Evolutionary conservation across 495 filamentous ascomycete genomes (phyloP).

Genomic region (Recurvomyces mirabilis): DNA sequence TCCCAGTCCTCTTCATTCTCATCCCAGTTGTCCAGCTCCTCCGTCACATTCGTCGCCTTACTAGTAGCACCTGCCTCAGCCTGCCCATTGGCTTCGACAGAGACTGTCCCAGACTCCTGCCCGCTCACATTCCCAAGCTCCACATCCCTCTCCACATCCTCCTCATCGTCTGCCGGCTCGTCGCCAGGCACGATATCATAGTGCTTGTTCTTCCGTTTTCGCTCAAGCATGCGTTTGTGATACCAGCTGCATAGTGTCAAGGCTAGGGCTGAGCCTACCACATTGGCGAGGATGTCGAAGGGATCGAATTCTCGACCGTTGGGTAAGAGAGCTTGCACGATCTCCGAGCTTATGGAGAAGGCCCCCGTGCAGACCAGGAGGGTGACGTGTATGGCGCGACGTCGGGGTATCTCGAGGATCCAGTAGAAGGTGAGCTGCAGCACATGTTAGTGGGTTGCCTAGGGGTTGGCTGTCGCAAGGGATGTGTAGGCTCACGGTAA

Average conservation of each 20-base stretch:
- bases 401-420: constrained; percentile 81
- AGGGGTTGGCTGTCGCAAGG: neutral
- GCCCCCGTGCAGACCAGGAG: constrained; percentile 63
- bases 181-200: constrained; percentile 46
- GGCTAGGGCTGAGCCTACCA: constrained; percentile 62
- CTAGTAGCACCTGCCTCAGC: constrained; percentile 28
- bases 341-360: constrained; percentile 73
- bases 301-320: constrained; percentile 66
- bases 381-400: constrained; percentile 73
- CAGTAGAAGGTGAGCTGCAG: constrained; percentile 76
- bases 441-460: neutral
- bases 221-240: constrained; percentile 87
- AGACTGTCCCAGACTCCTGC: constrained; percentile 17
- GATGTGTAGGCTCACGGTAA: constrained; percentile 42
- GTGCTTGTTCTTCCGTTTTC: constrained; percentile 61
- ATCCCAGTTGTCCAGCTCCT: constrained; percentile 26
- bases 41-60: constrained; percentile 14
- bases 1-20: constrained; percentile 27
- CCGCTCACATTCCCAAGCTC: constrained; percentile 26
- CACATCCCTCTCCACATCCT: constrained; percentile 32
- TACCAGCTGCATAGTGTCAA: constrained; percentile 76
- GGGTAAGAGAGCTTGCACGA: constrained; percentile 70
- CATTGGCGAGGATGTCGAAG: constrained; percentile 77
- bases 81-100: constrained; percentile 19
- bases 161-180: constrained; percentile 40